A percentile compares a stretch with the other conserved stretches of the same genome.
These are phyloP conservation scores for Tricholomella constricta DNA, from an alignment of 768 basidiomycete genomes.

Conservation along the genomic window DNA sequence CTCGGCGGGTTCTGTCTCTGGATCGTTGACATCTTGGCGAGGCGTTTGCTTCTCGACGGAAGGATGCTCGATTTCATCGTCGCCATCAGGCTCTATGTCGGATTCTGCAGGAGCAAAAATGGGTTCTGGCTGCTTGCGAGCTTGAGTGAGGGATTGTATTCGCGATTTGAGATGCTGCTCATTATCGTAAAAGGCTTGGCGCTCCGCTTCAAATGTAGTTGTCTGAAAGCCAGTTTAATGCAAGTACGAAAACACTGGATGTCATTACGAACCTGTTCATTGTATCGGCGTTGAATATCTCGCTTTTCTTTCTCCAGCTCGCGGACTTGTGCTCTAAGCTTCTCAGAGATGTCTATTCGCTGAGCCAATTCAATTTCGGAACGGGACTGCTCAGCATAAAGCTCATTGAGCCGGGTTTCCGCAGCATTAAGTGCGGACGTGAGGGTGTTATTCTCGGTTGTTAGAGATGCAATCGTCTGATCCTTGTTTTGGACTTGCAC, in stretches of 20 bases:
- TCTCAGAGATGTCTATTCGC: conserved; percentile 81
- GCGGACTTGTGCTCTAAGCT: conserved; percentile 76
- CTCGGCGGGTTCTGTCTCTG: conserved; percentile 79
- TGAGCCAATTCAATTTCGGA: conserved; percentile 82
- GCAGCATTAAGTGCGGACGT: conserved; percentile 65
- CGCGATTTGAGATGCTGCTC: conserved; percentile 92
- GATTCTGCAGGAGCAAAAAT: conserved; percentile 36
- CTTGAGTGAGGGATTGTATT: conserved; percentile 76
- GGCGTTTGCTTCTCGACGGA: conserved; percentile 19
- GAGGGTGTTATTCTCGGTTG: conserved; percentile 65
- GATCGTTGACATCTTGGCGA: conserved; percentile 58
- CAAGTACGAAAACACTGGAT: conserved; percentile 8
- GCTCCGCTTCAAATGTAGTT: conserved; percentile 88
- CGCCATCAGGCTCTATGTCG: conserved; percentile 43
- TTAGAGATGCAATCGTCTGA: conserved; percentile 59
- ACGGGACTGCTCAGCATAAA: conserved; percentile 80
- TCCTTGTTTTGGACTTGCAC: conserved; percentile 81
- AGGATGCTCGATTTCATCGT: conserved; percentile 28
- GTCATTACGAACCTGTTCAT: conserved; percentile 68
- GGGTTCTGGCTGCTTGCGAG: conserved; percentile 55
- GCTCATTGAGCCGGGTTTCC: conserved; percentile 73
- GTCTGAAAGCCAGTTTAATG: conserved; percentile 48
- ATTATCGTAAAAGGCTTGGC: conserved; percentile 90
- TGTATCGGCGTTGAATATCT: conserved; percentile 79
- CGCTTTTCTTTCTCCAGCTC: conserved; percentile 90